Evolutionary conservation across 257 asterid genomes (phyloP).

Genomic region (Mentha longifolia): DNA sequence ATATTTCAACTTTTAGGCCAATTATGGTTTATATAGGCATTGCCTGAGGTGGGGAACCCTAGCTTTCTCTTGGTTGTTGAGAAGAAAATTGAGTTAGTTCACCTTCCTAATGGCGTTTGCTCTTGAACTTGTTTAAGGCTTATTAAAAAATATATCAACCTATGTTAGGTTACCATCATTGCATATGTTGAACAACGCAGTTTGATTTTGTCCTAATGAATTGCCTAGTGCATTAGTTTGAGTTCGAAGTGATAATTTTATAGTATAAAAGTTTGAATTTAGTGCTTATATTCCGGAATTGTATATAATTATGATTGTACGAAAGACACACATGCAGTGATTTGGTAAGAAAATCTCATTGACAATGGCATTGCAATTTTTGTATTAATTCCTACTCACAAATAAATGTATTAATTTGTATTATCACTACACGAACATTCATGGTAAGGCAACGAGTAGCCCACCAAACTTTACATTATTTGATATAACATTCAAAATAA

Average conservation of each 20-base stretch:
- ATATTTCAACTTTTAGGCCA: background rate
- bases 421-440: background rate
- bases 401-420: background rate
- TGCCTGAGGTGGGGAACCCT: background rate
- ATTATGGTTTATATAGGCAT: conserved; percentile 19
- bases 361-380: background rate
- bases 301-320: no score
- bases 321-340: no score
- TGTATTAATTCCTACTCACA: background rate
- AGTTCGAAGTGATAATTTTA: background rate
- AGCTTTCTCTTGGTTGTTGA: conserved; percentile 20
- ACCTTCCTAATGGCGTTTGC: conserved; percentile 9
- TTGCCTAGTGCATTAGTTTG: no score
- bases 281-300: no score
- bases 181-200: background rate
- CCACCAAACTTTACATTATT: conserved; percentile 24
- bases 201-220: background rate
- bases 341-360: conserved; percentile 21
- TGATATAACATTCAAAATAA: background rate
- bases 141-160: background rate
- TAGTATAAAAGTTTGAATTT: no score
- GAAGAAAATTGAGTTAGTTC: conserved; percentile 31
- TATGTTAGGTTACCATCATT: background rate
- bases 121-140: background rate
- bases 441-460: conserved; percentile 21